Base-by-base conservation (phyloP, 225 moss, liverwort and hornwort genomes). In the Thuidium tamariscinum region DNA sequence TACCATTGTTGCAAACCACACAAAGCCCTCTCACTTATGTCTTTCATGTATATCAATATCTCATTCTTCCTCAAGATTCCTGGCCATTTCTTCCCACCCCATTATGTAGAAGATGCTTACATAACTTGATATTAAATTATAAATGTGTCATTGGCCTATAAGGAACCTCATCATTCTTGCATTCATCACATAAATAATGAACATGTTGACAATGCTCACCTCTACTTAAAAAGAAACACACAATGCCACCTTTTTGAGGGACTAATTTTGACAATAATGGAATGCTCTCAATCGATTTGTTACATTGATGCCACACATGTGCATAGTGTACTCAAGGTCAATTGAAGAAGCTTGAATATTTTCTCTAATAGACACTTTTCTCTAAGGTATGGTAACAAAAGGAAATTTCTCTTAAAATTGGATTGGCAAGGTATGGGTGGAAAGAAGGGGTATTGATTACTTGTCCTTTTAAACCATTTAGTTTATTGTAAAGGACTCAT, bases 351-450 rank as follows among this genome's bases (percentile, higher is more conserved):
- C 5, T 51, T 75, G 22, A 52, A 14, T 22, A 5, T 9, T 14
- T 9, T 7, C 0, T 14, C 8, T 52, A 14, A 1, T 8, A n/a
- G 8, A 0, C 1, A 30, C 1, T 5, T 22, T 23, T 75, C 1
- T 75, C 0, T 2, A 0, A 23, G 5, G 9, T 0, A 5, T 0
- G 1, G 0, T 21, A 52, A 22, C 0, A 52, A 14, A 2, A 52
- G 0, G 0, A 21, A 7, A 51, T 13, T 13, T 0, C 1, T 0
- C 0, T 14, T 0, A 0, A 75, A n/a, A n/a, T 75, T 14, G 2
- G 3, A 52, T 52, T 3, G 2, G 0, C 0, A 0, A 8, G 0
- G 9, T 14, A 54, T n/a, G 0, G 23, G 1, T 54, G 0, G 4
- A 21, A 74, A 20, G 29, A 46, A 27, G 11, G 19, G 2, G 1